phyloP scores from a whole-genome alignment of 495 filamentous ascomycete genomes.

The Acidiella bohemica region DNA sequence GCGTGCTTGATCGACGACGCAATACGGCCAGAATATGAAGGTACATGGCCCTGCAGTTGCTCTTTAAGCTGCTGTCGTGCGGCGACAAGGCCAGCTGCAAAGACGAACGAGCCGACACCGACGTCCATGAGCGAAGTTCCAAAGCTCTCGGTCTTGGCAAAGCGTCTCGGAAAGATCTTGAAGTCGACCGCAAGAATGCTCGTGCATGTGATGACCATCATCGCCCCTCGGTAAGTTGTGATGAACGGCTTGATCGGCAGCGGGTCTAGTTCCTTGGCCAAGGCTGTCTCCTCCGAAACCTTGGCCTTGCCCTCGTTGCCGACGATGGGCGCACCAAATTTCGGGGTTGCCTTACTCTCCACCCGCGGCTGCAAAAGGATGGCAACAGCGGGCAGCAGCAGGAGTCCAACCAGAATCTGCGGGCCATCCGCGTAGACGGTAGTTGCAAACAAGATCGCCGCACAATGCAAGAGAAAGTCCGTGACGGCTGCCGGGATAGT shows the following conservation, averaged over 20 bases:
- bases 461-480: constrained; percentile 80
- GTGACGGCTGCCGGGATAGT: constrained; percentile 49
- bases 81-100: constrained; percentile 83
- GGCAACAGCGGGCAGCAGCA: constrained; percentile 54
- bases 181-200: constrained; percentile 98
- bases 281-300: constrained; percentile 1
- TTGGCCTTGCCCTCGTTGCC: constrained; percentile 7
- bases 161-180: constrained; percentile 76
- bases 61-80: constrained; percentile 74
- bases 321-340: constrained; percentile 10
- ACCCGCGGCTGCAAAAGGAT: constrained; percentile 24
- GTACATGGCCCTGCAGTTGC: constrained; percentile 20
- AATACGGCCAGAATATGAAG: constrained; percentile 11
- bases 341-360: constrained; percentile 1
- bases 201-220: constrained; percentile 86
- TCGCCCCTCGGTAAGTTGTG: constrained; percentile 74
- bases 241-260: constrained; percentile 81
- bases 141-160: constrained; percentile 97
- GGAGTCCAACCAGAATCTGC: constrained; percentile 58
- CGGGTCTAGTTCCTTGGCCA: constrained; percentile 27
- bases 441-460: constrained; percentile 64
- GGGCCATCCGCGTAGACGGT: constrained; percentile 74
- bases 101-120: constrained; percentile 95
- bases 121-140: constrained; percentile 97
- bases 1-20: constrained; percentile 57